Conservation (phyloP, 495 filamentous ascomycete species). For the Podospora pseudopauciseta region DNA sequence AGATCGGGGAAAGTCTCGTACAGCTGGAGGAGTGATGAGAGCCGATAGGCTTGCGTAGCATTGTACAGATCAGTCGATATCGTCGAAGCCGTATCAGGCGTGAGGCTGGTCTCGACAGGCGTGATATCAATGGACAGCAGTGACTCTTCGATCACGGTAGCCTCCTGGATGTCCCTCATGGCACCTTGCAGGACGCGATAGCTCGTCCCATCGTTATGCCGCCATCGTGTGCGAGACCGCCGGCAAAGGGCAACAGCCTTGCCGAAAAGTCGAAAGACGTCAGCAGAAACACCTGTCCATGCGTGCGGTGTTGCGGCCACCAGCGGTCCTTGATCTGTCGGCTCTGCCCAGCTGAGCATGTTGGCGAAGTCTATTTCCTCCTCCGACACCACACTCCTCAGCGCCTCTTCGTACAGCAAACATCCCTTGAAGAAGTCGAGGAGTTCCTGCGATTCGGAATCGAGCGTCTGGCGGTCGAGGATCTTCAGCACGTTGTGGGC, state of each 20-base stretch:
- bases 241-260: slow-evolving; percentile 34
- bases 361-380: slow-evolving; percentile 30
- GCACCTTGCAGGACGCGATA: slow-evolving; percentile 29
- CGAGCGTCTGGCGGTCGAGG: slow-evolving; percentile 20
- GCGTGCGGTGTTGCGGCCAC: slow-evolving; percentile 21
- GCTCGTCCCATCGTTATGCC: slow-evolving; percentile 30
- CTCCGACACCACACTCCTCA: slow-evolving; percentile 36
- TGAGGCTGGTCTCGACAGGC: slow-evolving; percentile 1
- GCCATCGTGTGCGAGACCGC: slow-evolving; percentile 33
- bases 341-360: slow-evolving; percentile 38
- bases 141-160: slow-evolving; percentile 25
- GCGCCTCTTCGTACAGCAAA: slow-evolving; percentile 36
- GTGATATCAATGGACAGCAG: slow-evolving; percentile 20
- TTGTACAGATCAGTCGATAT: slow-evolving; percentile 16
- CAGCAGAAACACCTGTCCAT: slow-evolving; percentile 31
- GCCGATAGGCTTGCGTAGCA: slow-evolving; percentile 32
- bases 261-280: slow-evolving; percentile 31
- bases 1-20: slow-evolving; percentile 35
- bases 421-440: slow-evolving; percentile 37
- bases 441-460: slow-evolving; percentile 21
- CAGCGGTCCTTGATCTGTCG: slow-evolving; percentile 12
- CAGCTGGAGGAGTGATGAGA: slow-evolving; percentile 32
- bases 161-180: slow-evolving; percentile 33
- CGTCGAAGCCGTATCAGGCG: background rate
- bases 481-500: slow-evolving; percentile 26